phyloP scores from a whole-genome alignment of 2,329 filamentous ascomycete species.

The Diaporthe sp. region DNA sequence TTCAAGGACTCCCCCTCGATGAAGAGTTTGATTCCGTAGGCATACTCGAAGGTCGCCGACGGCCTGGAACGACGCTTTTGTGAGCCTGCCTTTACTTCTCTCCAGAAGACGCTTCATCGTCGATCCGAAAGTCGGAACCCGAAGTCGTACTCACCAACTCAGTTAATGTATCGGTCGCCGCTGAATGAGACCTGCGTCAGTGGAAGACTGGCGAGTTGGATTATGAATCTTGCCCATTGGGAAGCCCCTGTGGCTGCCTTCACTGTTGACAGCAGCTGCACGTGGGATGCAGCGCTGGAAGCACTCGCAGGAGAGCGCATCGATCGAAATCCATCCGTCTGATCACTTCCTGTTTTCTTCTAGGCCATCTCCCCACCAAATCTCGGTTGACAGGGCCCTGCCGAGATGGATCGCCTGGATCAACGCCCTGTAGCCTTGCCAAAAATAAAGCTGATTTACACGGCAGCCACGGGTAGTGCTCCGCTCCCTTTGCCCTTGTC shows the following conservation, averaged over 20 bases:
- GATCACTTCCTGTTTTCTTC: conserved; percentile 19
- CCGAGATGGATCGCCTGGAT: conserved; percentile 39
- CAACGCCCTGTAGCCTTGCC: conserved; percentile 25
- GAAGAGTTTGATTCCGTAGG: not conserved
- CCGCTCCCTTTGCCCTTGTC: conserved; percentile 8
- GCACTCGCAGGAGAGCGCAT: conserved; percentile 11
- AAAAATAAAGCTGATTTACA: conserved; percentile 37
- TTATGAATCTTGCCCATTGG: not conserved
- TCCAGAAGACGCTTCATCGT: not conserved
- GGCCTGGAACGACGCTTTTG: conserved; percentile 1
- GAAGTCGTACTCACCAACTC: not conserved
- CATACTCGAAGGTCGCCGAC: not conserved
- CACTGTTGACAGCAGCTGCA: conserved; percentile 15
- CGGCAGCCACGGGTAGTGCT: not conserved
- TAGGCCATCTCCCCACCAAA: conserved; percentile 27
- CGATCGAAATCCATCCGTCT: conserved; percentile 13
- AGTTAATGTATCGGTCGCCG: not conserved
- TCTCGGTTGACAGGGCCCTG: conserved; percentile 30
- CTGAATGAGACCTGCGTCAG: not conserved
- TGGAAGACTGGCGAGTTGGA: not conserved
- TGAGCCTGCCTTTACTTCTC: not conserved
- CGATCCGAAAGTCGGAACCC: not conserved
- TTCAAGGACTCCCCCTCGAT: conserved; percentile 11
- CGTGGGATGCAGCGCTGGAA: conserved; percentile 14
- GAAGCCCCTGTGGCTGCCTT: not conserved